Evolutionary conservation across 306 rosid species (phyloP).

Genomic region (Vigna reflexopilosa): DNA sequence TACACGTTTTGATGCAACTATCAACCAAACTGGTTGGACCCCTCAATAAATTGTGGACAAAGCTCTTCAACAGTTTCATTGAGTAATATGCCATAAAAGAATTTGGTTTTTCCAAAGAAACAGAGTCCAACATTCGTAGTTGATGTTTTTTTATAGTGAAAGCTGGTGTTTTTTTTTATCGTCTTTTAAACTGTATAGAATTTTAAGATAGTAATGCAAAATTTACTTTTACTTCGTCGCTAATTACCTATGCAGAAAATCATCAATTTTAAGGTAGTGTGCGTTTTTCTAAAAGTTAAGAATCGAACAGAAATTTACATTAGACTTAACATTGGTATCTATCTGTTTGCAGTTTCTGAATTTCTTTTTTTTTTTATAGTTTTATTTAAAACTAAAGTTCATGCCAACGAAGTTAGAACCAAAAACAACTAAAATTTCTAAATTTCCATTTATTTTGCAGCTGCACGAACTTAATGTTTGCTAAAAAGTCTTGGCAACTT

Average conservation of each 20-base stretch:
- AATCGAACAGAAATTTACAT: conserved; percentile 59
- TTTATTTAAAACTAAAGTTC: no score
- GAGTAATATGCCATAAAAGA: not conserved
- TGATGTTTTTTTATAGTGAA: not conserved
- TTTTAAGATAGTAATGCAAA: not conserved
- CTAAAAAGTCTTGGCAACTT: conserved; percentile 30
- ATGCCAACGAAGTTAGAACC: not conserved
- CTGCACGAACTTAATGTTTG: conserved; percentile 8
- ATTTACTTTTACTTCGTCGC: no score
- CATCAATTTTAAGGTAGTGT: no score
- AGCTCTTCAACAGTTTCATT: not conserved
- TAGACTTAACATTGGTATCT: conserved; percentile 62
- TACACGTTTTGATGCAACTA: not conserved
- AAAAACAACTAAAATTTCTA: no score
- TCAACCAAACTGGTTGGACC: conserved; percentile 16
- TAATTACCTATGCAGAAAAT: no score
- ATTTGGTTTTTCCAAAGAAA: not conserved
- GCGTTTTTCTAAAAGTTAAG: conserved; percentile 14
- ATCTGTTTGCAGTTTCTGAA: no score
- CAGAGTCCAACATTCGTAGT: not conserved
- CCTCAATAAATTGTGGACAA: conserved; percentile 20
- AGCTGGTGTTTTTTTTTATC: not conserved
- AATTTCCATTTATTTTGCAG: not conserved
- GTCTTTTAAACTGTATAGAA: not conserved
- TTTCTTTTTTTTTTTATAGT: no score